These are phyloP conservation scores for Syzygium jambos DNA, from an alignment of 345 rosid genomes.

Conservation along the genomic window DNA sequence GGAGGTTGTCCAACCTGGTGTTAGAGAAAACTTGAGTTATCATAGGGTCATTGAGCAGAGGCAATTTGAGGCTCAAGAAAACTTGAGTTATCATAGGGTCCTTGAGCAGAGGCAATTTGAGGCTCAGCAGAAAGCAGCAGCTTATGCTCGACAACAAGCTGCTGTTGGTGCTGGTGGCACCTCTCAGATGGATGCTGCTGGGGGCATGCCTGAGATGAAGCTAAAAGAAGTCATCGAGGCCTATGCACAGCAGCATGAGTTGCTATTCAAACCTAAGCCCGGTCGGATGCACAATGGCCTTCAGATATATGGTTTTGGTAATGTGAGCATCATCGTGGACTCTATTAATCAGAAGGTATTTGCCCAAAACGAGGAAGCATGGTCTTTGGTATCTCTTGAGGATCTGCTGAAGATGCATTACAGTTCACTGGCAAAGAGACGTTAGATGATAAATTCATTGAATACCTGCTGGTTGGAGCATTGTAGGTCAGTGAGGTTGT, in stretches of 20 bases:
- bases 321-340: conserved; percentile 62
- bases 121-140: conserved; percentile 55
- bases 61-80: conserved; percentile 65
- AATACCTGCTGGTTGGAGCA: not conserved
- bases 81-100: conserved; percentile 46
- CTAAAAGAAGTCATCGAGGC: conserved; percentile 81
- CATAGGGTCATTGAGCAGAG: conserved; percentile 53
- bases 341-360: conserved; percentile 56
- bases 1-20: conserved; percentile 66
- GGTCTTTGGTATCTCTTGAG: conserved; percentile 69
- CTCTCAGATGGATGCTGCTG: conserved; percentile 25
- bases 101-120: conserved; percentile 63
- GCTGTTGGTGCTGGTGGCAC: conserved; percentile 17
- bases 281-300: conserved; percentile 75
- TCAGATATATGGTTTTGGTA: conserved; percentile 86
- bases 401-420: conserved; percentile 71
- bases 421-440: conserved; percentile 35
- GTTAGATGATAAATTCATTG: conserved; percentile 11
- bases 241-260: conserved; percentile 72
- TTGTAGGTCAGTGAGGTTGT: not conserved
- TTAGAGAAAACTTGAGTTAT: conserved; percentile 54
- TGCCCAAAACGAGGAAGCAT: conserved; percentile 60
- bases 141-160: conserved; percentile 34
- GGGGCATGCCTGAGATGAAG: conserved; percentile 33
- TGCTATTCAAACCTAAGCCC: conserved; percentile 70